Conservation (phyloP, 495 filamentous ascomycete species). For the Penicillium desertorum region DNA sequence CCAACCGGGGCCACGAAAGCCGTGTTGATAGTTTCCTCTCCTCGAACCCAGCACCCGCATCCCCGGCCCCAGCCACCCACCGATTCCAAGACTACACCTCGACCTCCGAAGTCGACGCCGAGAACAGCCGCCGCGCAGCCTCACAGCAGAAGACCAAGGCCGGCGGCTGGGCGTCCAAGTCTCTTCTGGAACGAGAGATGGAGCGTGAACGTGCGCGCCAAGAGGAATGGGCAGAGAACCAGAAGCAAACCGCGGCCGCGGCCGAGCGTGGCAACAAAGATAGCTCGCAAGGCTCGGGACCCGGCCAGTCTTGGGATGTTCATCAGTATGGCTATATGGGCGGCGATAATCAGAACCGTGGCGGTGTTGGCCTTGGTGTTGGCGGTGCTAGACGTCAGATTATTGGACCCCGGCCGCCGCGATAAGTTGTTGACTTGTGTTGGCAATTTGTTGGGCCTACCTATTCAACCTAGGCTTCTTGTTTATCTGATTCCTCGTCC, state of each 20-base stretch:
- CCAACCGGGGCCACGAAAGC: slow-evolving; percentile 30
- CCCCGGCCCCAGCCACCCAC: slow-evolving; percentile 40
- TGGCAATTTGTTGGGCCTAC: neutral
- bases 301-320: slow-evolving; percentile 73
- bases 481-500: neutral
- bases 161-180: slow-evolving; percentile 74
- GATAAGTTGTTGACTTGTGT: slow-evolving; percentile 27
- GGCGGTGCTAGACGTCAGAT: slow-evolving; percentile 74
- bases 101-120: slow-evolving; percentile 64
- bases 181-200: slow-evolving; percentile 91
- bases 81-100: slow-evolving; percentile 57
- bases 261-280: slow-evolving; percentile 43
- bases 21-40: slow-evolving; percentile 51
- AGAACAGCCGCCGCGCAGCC: slow-evolving; percentile 63
- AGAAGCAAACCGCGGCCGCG: slow-evolving; percentile 65
- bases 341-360: slow-evolving; percentile 79
- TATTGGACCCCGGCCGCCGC: slow-evolving; percentile 71
- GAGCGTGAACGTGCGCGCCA: slow-evolving; percentile 91
- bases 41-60: slow-evolving; percentile 48
- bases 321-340: slow-evolving; percentile 86
- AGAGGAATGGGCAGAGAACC: slow-evolving; percentile 91
- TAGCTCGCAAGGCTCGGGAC: slow-evolving; percentile 51
- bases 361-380: slow-evolving; percentile 64
- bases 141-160: slow-evolving; percentile 69
- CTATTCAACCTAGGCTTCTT: slow-evolving; percentile 13